Conservation (phyloP, 352 stramenopile genomes). For the Phytophthora pluvialis region DNA sequence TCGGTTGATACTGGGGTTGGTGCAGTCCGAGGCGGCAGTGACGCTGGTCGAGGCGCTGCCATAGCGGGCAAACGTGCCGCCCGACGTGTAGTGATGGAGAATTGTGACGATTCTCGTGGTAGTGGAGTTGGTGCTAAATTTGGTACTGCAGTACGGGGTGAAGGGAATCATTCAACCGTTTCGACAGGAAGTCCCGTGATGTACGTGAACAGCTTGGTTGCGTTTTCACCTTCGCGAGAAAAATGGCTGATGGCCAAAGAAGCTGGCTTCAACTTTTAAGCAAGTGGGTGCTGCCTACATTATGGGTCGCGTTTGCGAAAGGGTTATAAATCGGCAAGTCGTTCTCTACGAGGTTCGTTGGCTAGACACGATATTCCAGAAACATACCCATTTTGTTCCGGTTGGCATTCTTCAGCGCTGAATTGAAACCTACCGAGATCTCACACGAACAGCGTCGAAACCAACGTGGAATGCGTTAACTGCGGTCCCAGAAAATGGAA, state of each 20-base stretch:
- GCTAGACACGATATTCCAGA: conserved; percentile 8
- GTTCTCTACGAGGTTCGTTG: conserved; percentile 9
- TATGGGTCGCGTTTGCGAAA: not conserved
- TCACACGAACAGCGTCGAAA: not conserved
- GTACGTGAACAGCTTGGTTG: conserved; percentile 1
- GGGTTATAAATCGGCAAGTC: not conserved
- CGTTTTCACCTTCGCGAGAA: conserved; percentile 2
- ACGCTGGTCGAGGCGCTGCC: too few species aligned
- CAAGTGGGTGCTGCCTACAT: not conserved
- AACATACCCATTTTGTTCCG: too few species aligned
- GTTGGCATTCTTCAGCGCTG: conserved; percentile 9
- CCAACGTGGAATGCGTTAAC: not conserved
- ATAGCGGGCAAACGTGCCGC: too few species aligned
- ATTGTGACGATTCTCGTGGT: too few species aligned
- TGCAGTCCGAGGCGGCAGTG: too few species aligned
- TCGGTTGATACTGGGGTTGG: too few species aligned
- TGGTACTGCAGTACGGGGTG: too few species aligned
- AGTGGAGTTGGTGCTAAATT: too few species aligned
- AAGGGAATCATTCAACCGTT: too few species aligned
- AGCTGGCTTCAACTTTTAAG: not conserved
- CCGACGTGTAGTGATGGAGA: too few species aligned
- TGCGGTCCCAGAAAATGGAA: not conserved
- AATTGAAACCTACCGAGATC: conserved; percentile 14
- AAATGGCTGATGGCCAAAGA: not conserved
- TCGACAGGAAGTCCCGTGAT: not conserved